phyloP scores from a whole-genome alignment of 371 early-diverging fungal species.

The Mucor sp. region DNA sequence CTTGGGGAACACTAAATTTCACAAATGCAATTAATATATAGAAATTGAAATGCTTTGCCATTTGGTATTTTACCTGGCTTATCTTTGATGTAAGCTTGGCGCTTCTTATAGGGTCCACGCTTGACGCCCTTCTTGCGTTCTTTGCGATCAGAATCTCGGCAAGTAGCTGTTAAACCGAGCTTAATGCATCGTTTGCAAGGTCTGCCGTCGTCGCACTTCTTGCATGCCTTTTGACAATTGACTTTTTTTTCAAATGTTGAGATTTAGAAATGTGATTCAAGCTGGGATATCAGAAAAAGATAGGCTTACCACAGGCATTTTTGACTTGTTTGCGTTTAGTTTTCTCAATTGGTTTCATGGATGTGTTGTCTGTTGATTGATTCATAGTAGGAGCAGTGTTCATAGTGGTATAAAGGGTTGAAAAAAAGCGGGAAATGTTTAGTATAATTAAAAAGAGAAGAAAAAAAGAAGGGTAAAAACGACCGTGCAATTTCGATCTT shows the following conservation, averaged over 20 bases:
- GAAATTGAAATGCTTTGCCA: neutral
- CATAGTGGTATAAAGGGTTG: neutral
- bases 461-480: constrained; percentile 5
- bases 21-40: neutral
- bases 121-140: constrained; percentile 84
- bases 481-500: constrained; percentile 14
- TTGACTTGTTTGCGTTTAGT: constrained; percentile 36
- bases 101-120: constrained; percentile 80
- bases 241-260: constrained; percentile 35
- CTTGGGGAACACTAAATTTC: constrained; percentile 21
- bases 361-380: neutral
- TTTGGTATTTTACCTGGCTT: constrained; percentile 18
- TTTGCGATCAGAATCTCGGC: constrained; percentile 83
- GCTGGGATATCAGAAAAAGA: neutral
- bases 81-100: constrained; percentile 26
- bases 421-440: constrained; percentile 5
- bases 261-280: too few relatives aligned
- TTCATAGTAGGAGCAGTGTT: neutral
- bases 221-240: constrained; percentile 92
- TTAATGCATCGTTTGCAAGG: constrained; percentile 88
- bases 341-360: constrained; percentile 12
- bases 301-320: constrained; percentile 37
- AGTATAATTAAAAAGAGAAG: neutral
- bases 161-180: constrained; percentile 70
- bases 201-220: constrained; percentile 88